Conservation (phyloP, 768 basidiomycete genomes). For the Inosperma sp. region DNA sequence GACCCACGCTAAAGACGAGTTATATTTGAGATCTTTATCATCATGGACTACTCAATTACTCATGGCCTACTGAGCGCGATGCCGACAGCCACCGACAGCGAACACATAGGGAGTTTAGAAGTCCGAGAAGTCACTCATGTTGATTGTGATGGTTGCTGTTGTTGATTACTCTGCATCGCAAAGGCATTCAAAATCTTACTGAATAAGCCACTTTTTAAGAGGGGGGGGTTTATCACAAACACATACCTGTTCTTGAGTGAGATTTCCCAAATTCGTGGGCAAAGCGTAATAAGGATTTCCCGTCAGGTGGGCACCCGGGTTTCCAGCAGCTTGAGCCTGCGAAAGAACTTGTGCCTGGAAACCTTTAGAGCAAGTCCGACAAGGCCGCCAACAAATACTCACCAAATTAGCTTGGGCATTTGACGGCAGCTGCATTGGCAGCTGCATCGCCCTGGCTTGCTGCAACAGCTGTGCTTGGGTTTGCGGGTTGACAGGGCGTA, state of each 20-base stretch:
- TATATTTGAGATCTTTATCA: background rate
- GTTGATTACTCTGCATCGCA: conserved; percentile 11
- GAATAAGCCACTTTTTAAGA: background rate
- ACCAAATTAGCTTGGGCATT: conserved; percentile 20
- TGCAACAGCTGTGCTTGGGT: conserved; percentile 18
- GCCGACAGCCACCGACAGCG: background rate
- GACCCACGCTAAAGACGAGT: background rate
- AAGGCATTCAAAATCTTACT: conserved; percentile 11
- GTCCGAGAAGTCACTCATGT: background rate
- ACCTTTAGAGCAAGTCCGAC: background rate
- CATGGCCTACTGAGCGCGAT: too few relatives aligned
- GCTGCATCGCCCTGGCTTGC: conserved; percentile 19
- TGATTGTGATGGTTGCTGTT: conserved; percentile 16
- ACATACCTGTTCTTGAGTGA: conserved; percentile 24
- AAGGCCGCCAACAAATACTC: conserved; percentile 7
- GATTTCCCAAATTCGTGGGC: conserved; percentile 15
- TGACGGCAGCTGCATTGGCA: conserved; percentile 17
- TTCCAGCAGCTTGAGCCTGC: conserved; percentile 15
- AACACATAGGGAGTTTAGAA: background rate
- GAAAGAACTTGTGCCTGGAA: conserved; percentile 17
- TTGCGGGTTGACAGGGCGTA: conserved; percentile 14
- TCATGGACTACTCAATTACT: background rate
- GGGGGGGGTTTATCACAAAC: background rate
- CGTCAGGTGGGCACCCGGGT: conserved; percentile 9
- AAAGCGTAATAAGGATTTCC: conserved; percentile 19